A percentile compares a stretch with the other conserved stretches of the same genome.
Evolutionary conservation across 768 basidiomycete genomes (phyloP).

Genomic region (Xerocomellus intermedius): DNA sequence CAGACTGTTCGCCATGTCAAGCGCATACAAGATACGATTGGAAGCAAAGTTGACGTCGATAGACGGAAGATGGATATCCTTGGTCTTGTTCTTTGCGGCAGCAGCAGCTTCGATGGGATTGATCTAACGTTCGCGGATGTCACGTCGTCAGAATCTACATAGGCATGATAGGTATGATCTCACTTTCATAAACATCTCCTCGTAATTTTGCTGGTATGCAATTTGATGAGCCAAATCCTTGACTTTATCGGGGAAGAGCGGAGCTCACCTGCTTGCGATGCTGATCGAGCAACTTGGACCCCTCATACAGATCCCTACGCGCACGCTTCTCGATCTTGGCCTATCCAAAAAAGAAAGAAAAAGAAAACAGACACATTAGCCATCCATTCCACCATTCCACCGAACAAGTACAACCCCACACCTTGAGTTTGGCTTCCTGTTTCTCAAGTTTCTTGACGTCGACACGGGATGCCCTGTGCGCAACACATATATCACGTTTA

Average conservation of each 20-base stretch:
- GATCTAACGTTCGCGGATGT: slow-evolving; percentile 46
- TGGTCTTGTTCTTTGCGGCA: slow-evolving; percentile 89
- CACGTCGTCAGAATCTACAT: background rate
- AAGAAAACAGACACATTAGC: background rate
- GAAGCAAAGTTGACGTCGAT: slow-evolving; percentile 98
- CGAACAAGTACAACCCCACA: slow-evolving; percentile 24
- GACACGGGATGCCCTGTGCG: slow-evolving; percentile 76
- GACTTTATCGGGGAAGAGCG: background rate
- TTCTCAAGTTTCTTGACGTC: slow-evolving; percentile 96
- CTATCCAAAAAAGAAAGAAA: slow-evolving; percentile 33
- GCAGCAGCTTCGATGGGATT: slow-evolving; percentile 86
- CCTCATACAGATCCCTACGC: slow-evolving; percentile 88
- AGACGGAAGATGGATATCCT: slow-evolving; percentile 91
- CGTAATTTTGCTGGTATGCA: slow-evolving; percentile 81
- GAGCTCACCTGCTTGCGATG: slow-evolving; percentile 77
- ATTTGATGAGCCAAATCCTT: background rate
- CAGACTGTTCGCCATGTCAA: background rate
- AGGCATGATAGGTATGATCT: background rate
- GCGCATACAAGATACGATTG: slow-evolving; percentile 79
- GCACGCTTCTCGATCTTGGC: slow-evolving; percentile 98
- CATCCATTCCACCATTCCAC: background rate
- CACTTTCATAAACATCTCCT: slow-evolving; percentile 99
- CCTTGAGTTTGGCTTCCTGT: slow-evolving; percentile 94
- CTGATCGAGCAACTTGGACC: slow-evolving; percentile 91
- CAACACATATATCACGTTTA: slow-evolving; percentile 6